Evolutionary conservation across 768 basidiomycete species (phyloP).

Genomic region (Pholiota molesta): DNA sequence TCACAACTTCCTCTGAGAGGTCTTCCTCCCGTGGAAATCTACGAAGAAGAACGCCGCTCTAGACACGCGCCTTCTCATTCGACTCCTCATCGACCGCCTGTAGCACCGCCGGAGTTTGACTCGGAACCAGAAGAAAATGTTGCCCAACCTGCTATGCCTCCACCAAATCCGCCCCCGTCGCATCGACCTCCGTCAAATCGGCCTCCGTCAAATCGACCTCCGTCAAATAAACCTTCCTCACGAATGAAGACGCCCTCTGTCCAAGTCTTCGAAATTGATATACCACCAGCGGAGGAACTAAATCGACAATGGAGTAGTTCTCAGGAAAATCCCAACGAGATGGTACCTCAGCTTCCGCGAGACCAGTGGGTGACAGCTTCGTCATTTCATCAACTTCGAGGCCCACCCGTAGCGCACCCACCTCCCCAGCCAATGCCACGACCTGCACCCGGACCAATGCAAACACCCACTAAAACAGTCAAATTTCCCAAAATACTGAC

Average conservation of each 20-base stretch:
- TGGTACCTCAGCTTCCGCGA: conserved; percentile 22
- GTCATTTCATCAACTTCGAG: conserved; percentile 30
- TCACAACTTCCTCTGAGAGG: conserved; percentile 18
- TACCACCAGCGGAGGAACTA: conserved; percentile 34
- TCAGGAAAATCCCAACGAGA: conserved; percentile 24
- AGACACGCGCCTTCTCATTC: conserved; percentile 9
- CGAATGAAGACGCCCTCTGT: conserved; percentile 26
- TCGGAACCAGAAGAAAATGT: neutral
- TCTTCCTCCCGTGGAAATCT: conserved; percentile 8
- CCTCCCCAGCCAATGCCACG: conserved; percentile 17
- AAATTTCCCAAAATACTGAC: conserved; percentile 23
- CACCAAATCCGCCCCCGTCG: neutral
- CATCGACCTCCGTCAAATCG: neutral
- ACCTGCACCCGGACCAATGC: conserved; percentile 11
- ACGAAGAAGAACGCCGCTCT: neutral
- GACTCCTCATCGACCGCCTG: conserved; percentile 11
- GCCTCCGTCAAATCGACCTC: neutral
- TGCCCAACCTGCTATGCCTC: conserved; percentile 3
- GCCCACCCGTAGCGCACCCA: conserved; percentile 13
- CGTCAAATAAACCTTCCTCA: neutral
- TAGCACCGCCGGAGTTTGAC: conserved; percentile 11
- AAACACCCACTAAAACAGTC: conserved; percentile 20
- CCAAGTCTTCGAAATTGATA: conserved; percentile 26
- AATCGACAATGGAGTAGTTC: conserved; percentile 26
- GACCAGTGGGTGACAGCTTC: conserved; percentile 42